Conservation (phyloP, 129 eudicot genomes). For the Calendula officinalis region DNA sequence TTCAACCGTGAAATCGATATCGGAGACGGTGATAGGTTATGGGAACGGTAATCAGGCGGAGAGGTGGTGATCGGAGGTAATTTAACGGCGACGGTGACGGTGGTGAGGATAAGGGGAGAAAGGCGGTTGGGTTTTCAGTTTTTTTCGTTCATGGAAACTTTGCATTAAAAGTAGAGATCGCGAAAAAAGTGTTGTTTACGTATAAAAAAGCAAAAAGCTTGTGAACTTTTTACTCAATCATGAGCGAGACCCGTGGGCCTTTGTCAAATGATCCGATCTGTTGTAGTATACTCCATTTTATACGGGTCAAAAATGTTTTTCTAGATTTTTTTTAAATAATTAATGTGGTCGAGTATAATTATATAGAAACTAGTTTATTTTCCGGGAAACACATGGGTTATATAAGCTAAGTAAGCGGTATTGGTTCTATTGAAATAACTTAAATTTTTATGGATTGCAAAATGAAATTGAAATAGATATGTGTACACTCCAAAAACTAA, state of each 20-base stretch:
- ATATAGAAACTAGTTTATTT: too few relatives aligned
- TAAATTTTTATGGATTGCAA: too few relatives aligned
- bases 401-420: too few relatives aligned
- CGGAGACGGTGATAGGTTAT: neutral
- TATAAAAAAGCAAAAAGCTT: neutral
- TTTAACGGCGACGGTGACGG: conserved; percentile 23
- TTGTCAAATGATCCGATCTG: neutral
- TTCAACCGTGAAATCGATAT: conserved; percentile 8
- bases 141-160: conserved; percentile 25
- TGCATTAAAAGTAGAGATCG: conserved; percentile 20
- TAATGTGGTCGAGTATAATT: too few relatives aligned
- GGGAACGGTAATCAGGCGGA: conserved; percentile 4
- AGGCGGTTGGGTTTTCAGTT: conserved; percentile 26
- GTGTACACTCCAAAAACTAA: too few relatives aligned
- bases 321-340: too few relatives aligned
- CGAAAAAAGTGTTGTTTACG: conserved; percentile 14
- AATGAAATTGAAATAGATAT: too few relatives aligned
- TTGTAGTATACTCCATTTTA: neutral
- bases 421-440: too few relatives aligned
- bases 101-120: conserved; percentile 11
- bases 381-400: too few relatives aligned
- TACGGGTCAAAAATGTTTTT: too few relatives aligned
- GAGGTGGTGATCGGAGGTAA: conserved; percentile 21
- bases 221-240: neutral
- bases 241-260: neutral